Evolutionary conservation across 2,329 filamentous ascomycete species (phyloP).

Genomic region (Epichloe sylvatica): DNA sequence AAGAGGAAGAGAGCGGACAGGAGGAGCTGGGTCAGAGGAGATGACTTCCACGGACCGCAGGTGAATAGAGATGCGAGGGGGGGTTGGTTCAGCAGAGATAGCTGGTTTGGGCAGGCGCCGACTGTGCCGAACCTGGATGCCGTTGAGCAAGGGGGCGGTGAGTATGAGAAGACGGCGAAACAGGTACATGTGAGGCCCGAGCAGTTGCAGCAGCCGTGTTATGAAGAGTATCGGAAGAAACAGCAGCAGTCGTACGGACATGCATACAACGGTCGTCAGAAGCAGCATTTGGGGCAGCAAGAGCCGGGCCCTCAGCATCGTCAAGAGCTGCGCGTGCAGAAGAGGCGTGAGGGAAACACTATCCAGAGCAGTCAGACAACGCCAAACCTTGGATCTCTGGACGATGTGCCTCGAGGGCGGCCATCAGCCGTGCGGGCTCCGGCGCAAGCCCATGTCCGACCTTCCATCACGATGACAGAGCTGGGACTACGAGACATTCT

Average conservation of each 20-base stretch:
- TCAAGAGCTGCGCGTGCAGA: conserved; percentile 9
- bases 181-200: conserved; percentile 2
- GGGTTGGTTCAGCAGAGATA: conserved; percentile 19
- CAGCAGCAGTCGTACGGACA: neutral
- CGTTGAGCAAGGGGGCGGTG: conserved; percentile 11
- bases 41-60: conserved; percentile 34
- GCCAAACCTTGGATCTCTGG: conserved; percentile 9
- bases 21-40: conserved; percentile 24
- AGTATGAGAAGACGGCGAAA: conserved; percentile 1
- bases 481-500: conserved; percentile 38
- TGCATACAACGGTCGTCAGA: neutral
- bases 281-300: neutral
- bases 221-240: conserved; percentile 6
- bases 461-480: conserved; percentile 25
- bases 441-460: conserved; percentile 10
- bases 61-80: conserved; percentile 15
- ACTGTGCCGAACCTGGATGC: conserved; percentile 23
- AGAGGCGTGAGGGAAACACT: conserved; percentile 3
- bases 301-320: conserved; percentile 3
- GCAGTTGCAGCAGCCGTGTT: conserved; percentile 1
- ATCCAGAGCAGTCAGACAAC: conserved; percentile 9
- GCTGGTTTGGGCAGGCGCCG: conserved; percentile 20
- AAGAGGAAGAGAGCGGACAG: neutral
- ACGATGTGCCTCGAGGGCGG: conserved; percentile 5
- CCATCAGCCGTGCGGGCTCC: conserved; percentile 2